Conservation (phyloP, 805 yeast genomes). For the Metschnikowia drakensbergensis region DNA sequence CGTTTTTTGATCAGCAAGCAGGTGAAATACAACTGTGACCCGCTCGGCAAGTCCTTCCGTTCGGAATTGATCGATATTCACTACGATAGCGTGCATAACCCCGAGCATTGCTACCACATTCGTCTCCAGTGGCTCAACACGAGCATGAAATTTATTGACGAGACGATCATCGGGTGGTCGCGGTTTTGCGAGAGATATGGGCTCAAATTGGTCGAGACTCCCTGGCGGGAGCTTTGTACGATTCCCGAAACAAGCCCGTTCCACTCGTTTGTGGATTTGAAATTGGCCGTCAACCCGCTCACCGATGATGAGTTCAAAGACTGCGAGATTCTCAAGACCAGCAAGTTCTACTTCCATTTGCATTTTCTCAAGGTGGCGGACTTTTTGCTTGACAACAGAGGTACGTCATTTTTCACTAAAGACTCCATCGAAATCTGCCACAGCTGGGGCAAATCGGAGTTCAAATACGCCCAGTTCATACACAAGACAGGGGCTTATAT, state of each 20-base stretch:
- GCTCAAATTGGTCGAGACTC: slow-evolving; percentile 72
- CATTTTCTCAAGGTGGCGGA: slow-evolving; percentile 66
- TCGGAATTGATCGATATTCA: slow-evolving; percentile 80
- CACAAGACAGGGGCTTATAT: slow-evolving; percentile 87
- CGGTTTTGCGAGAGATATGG: slow-evolving; percentile 85
- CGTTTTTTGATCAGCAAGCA: slow-evolving; percentile 63
- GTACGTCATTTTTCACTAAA: slow-evolving; percentile 57
- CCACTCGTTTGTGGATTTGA: slow-evolving; percentile 74
- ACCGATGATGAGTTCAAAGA: slow-evolving; percentile 48
- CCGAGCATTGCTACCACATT: slow-evolving; percentile 90
- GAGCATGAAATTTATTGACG: slow-evolving; percentile 73
- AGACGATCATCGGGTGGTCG: slow-evolving; percentile 70
- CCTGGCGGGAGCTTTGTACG: slow-evolving; percentile 81
- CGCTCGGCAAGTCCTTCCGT: slow-evolving; percentile 62
- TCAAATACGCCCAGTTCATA: slow-evolving; percentile 82
- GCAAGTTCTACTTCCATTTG: slow-evolving; percentile 72
- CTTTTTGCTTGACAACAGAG: slow-evolving; percentile 77
- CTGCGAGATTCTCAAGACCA: slow-evolving; percentile 40
- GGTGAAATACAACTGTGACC: slow-evolving; percentile 72
- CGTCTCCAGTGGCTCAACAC: slow-evolving; percentile 91
- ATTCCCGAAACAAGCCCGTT: slow-evolving; percentile 80
- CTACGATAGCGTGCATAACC: slow-evolving; percentile 88
- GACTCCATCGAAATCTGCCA: slow-evolving; percentile 64
- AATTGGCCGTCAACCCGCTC: slow-evolving; percentile 71
- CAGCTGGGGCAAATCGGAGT: slow-evolving; percentile 88